phyloP scores from a whole-genome alignment of 352 stramenopile genomes.

The Phytophthora pinifolia region DNA sequence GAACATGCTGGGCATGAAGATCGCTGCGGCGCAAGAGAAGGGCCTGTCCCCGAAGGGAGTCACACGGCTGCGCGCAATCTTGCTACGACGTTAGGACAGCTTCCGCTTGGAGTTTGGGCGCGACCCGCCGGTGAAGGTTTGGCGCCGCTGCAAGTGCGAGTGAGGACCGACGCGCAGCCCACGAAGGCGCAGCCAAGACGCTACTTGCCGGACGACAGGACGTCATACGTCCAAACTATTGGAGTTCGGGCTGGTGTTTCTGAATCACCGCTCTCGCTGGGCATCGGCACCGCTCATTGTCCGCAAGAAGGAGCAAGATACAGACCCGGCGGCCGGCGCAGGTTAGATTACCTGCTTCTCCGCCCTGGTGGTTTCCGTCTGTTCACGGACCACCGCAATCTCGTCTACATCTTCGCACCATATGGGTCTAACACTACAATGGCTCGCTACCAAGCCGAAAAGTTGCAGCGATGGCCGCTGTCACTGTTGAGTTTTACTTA shows the following conservation, averaged over 20 bases:
- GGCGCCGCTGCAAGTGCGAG: slow-evolving; percentile 6
- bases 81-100: background rate
- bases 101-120: slow-evolving; percentile 10
- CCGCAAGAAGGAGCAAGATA: slow-evolving; percentile 9
- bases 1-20: too few relatives aligned
- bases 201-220: slow-evolving; percentile 7
- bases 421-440: too few relatives aligned
- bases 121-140: slow-evolving; percentile 15
- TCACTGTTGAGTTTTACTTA: too few relatives aligned
- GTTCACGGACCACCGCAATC: too few relatives aligned
- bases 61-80: background rate
- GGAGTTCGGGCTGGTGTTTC: background rate
- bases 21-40: background rate
- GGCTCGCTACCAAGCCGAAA: too few relatives aligned
- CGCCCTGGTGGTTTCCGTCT: too few relatives aligned
- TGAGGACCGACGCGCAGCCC: background rate
- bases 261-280: slow-evolving; percentile 13
- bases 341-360: too few relatives aligned
- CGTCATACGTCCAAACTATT: slow-evolving; percentile 4
- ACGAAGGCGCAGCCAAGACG: slow-evolving; percentile 2
- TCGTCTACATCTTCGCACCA: too few relatives aligned
- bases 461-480: too few relatives aligned
- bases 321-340: background rate
- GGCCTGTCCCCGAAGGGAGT: background rate
- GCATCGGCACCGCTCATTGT: slow-evolving; percentile 7